A percentile compares a stretch with the other conserved stretches of the same genome.
Evolutionary conservation across 2,329 filamentous ascomycete genomes (phyloP).

Genomic region (Mycosphaerella sp.): DNA sequence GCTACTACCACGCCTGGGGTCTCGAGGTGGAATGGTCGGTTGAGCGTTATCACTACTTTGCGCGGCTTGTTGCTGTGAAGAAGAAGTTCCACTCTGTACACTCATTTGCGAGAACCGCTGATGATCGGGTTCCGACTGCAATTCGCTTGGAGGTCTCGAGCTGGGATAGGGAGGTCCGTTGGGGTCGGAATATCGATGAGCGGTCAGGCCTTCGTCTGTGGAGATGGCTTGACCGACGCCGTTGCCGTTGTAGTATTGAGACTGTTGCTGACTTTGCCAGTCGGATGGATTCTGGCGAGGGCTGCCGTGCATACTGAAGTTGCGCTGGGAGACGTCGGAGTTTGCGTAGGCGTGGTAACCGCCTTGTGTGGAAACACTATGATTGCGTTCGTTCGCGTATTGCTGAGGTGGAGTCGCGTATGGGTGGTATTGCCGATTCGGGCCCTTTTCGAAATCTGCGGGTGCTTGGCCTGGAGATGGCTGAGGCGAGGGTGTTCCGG

Average conservation of each 20-base stretch:
- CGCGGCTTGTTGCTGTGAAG: neutral
- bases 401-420: slow-evolving; percentile 12
- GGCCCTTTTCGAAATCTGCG: slow-evolving; percentile 10
- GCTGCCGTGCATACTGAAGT: slow-evolving; percentile 2
- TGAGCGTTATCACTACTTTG: neutral
- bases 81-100: slow-evolving; percentile 8
- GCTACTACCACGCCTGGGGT: neutral
- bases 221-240: neutral
- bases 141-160: slow-evolving; percentile 12
- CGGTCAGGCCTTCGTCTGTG: neutral
- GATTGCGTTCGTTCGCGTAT: slow-evolving; percentile 11
- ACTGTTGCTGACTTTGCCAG: neutral
- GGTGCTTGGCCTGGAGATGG: slow-evolving; percentile 15
- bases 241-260: neutral
- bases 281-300: neutral
- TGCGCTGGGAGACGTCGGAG: slow-evolving; percentile 4
- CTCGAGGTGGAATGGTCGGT: slow-evolving; percentile 3
- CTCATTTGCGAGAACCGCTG: slow-evolving; percentile 20
- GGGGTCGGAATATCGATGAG: slow-evolving; percentile 8
- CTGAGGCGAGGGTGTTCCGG: slow-evolving; percentile 14
- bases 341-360: slow-evolving; percentile 3
- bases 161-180: slow-evolving; percentile 12
- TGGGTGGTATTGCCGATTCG: slow-evolving; percentile 15
- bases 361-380: slow-evolving; percentile 11
- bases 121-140: slow-evolving; percentile 19